Base-by-base conservation (phyloP, 495 filamentous ascomycete genomes). In the Aspergillus ostianus region DNA sequence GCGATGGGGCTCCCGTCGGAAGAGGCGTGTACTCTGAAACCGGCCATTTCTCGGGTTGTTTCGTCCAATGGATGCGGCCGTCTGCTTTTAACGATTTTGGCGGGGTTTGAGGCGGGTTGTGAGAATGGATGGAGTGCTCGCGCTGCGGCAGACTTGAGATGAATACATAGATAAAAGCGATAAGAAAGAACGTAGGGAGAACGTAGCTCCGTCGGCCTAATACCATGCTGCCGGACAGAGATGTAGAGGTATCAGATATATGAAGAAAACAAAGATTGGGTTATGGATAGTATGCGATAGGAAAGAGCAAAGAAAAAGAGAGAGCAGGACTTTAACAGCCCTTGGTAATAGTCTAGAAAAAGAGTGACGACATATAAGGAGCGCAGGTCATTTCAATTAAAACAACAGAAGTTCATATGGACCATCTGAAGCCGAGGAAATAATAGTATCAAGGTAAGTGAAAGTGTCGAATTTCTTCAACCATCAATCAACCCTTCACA, bases 1-100 rank as follows among this genome's bases (percentile, higher is more conserved):
- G 63, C 18, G 65, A 67, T 19, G 82, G 69, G 0, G 56, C 52
- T 10, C 70, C 69, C 15, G 70, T 79, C 17, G 81, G 83, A 8
- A 85, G 67, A n/a, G 77, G 74, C 30, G 78, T 80, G 27, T 78
- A 76, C 10, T 76, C 65, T 13, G 67, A 59, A 45, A 87, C 79
- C 5, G 84, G 84, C 59, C 81, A 70, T 47, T 73, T 65, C 49
- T 81, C 76, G 18, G 74, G 65, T 10, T 78, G 67, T 53, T 77
- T 76, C 18, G 65, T 66, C 73, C 81, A 82, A 53, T 74, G 77
- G 23, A 74, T 72, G 17, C 53, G 53, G 19, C 46, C 36, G n/a
- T 63, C 57, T 47, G 65, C 59, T 41, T 41, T 41, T 12, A 41
- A 15, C 36, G 26, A 60, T 59, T 32, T 62, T 27, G 18, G 48